A percentile compares a stretch with the other conserved stretches of the same genome.
These are phyloP conservation scores for Suhomyces tanzawaensis DNA, from an alignment of 805 yeast genomes.

Conservation along the genomic window DNA sequence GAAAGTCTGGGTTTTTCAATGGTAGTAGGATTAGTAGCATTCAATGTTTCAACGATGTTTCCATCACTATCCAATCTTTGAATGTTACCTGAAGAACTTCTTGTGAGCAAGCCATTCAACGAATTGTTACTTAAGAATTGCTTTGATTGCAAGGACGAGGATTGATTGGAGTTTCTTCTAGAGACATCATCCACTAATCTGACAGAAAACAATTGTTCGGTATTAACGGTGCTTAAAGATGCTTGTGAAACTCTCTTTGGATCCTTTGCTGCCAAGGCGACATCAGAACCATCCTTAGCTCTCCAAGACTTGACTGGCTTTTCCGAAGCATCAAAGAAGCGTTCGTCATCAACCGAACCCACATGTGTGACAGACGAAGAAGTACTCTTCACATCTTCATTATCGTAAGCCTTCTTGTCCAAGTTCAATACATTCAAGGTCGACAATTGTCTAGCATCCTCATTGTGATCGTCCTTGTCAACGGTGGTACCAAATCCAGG, in stretches of 20 bases:
- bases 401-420: conserved; percentile 8
- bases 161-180: conserved; percentile 29
- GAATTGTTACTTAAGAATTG: conserved; percentile 25
- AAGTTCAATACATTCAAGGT: conserved; percentile 46
- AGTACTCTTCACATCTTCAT: conserved; percentile 24
- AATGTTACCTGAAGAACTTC: conserved; percentile 36
- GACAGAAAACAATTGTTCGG: conserved; percentile 78
- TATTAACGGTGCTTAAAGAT: conserved; percentile 80
- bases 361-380: conserved; percentile 56
- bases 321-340: conserved; percentile 36
- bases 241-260: conserved; percentile 62
- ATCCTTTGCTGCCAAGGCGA: conserved; percentile 3
- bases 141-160: conserved; percentile 20
- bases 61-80: conserved; percentile 48
- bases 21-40: background rate
- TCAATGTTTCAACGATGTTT: conserved; percentile 29
- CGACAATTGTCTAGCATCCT: conserved; percentile 40
- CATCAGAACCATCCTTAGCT: conserved; percentile 34
- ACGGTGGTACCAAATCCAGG: conserved; percentile 34
- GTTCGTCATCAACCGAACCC: conserved; percentile 28
- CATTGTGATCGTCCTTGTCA: conserved; percentile 25
- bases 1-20: conserved; percentile 24
- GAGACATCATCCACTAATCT: conserved; percentile 62
- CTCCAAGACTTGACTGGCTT: conserved; percentile 44
- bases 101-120: conserved; percentile 21